Conservation (phyloP, 441 rosid species). For the Pelargonium myrrhifolium region DNA sequence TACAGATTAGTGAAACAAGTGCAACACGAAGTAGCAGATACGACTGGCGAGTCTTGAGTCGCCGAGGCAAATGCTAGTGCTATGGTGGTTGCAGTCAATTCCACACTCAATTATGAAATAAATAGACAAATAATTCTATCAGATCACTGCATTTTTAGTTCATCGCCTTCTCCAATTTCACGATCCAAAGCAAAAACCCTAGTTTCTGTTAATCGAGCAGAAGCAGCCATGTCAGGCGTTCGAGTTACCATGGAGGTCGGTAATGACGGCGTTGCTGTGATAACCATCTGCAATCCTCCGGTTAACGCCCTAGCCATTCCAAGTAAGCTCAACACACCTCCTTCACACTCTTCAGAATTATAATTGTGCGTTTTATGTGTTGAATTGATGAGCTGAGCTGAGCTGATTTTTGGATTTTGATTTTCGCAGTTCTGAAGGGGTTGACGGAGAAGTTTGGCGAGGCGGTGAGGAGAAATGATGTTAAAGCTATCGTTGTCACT, state of each 20-base stretch:
- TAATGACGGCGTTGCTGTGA: conserved; percentile 79
- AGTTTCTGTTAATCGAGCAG: neutral
- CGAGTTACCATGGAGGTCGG: conserved; percentile 66
- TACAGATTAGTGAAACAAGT: neutral
- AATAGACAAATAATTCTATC: neutral
- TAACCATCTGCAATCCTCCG: conserved; percentile 81
- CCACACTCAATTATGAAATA: neutral
- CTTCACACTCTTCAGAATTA: neutral
- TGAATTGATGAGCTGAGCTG: conserved; percentile 3
- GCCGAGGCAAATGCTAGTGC: neutral
- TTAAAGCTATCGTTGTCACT: conserved; percentile 72
- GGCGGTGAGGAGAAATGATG: conserved; percentile 60
- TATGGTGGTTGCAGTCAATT: neutral
- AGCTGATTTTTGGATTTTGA: conserved; percentile 7
- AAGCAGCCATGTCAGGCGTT: conserved; percentile 42
- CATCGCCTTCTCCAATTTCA: neutral
- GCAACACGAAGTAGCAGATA: neutral
- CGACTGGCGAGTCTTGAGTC: neutral
- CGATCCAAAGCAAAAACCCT: neutral
- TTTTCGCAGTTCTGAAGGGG: conserved; percentile 51
- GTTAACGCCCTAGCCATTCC: conserved; percentile 77
- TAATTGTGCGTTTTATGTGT: neutral
- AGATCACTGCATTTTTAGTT: neutral
- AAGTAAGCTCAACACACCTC: conserved; percentile 30
- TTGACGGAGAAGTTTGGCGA: conserved; percentile 62